Evolutionary conservation across 257 asterid genomes (phyloP).

Genomic region (Anisodus acutangulus): DNA sequence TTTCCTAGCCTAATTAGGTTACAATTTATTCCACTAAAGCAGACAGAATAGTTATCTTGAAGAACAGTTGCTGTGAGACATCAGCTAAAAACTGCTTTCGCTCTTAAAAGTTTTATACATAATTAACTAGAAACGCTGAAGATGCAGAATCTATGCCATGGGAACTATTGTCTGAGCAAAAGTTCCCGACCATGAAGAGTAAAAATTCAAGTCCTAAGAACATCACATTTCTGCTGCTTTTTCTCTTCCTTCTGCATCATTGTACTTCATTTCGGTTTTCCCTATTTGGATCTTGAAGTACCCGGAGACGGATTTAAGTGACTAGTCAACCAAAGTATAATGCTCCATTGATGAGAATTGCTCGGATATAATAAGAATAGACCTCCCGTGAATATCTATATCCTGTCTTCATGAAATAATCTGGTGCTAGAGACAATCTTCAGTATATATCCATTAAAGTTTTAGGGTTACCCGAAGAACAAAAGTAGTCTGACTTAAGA

Average conservation of each 20-base stretch:
- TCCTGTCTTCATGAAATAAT: constrained; percentile 17
- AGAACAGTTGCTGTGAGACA: background rate
- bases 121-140: background rate
- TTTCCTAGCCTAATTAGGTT: background rate
- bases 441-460: background rate
- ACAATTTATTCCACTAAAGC: background rate
- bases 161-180: constrained; percentile 3
- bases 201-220: background rate
- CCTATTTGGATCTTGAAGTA: background rate
- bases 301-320: background rate
- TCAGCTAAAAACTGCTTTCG: background rate
- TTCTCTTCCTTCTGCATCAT: background rate
- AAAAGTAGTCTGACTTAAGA: background rate
- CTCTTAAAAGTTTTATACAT: background rate
- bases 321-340: constrained; percentile 21
- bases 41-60: background rate
- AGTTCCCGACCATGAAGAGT: background rate
- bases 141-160: constrained; percentile 15
- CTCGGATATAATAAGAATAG: background rate
- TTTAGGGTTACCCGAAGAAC: constrained; percentile 5
- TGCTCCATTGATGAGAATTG: constrained; percentile 6
- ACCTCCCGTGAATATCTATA: background rate
- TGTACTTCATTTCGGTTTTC: background rate
- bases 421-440: background rate
- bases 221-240: background rate